phyloP scores from a whole-genome alignment of 495 filamentous ascomycete genomes.

The Aspergillus steynii region DNA sequence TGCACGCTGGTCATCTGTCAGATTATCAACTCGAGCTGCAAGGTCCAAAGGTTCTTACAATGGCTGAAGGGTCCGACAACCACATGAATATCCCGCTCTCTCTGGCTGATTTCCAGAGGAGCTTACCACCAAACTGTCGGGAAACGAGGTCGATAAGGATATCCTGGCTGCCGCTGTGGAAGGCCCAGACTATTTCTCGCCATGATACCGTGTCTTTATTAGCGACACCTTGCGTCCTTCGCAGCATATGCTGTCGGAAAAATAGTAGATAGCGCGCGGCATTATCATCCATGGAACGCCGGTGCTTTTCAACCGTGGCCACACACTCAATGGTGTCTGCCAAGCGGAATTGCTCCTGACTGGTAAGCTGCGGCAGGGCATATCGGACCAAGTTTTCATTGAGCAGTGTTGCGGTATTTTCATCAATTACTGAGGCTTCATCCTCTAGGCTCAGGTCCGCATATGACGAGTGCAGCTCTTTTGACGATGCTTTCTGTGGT shows the following conservation, averaged over 20 bases:
- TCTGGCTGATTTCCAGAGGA: slow-evolving; percentile 82
- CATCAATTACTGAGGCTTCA: slow-evolving; percentile 64
- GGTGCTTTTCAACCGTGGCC: slow-evolving; percentile 83
- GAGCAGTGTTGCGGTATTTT: slow-evolving; percentile 67
- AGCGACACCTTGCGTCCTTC: slow-evolving; percentile 58
- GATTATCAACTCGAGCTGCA: slow-evolving; percentile 4
- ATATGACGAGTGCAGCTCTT: slow-evolving; percentile 55
- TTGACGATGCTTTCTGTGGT: slow-evolving; percentile 41
- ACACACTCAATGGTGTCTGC: slow-evolving; percentile 87
- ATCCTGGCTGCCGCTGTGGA: slow-evolving; percentile 88
- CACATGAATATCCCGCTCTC: slow-evolving; percentile 96
- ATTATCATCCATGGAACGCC: slow-evolving; percentile 89
- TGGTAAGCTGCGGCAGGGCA: slow-evolving; percentile 79
- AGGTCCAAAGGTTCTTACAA: slow-evolving; percentile 56
- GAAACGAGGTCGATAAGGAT: slow-evolving; percentile 88
- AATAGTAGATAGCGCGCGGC: slow-evolving; percentile 88
- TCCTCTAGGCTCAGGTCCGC: slow-evolving; percentile 59
- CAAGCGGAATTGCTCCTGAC: slow-evolving; percentile 85
- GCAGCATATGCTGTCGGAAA: slow-evolving; percentile 80
- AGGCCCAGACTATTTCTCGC: slow-evolving; percentile 95
- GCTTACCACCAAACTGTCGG: slow-evolving; percentile 69
- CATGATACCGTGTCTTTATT: slow-evolving; percentile 75
- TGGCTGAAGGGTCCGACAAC: slow-evolving; percentile 72
- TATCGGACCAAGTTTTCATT: slow-evolving; percentile 76
- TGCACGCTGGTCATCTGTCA: slow-evolving; percentile 52